Evolutionary conservation across 2,329 filamentous ascomycete genomes (phyloP).

Genomic region (Trichoderma gracile): DNA sequence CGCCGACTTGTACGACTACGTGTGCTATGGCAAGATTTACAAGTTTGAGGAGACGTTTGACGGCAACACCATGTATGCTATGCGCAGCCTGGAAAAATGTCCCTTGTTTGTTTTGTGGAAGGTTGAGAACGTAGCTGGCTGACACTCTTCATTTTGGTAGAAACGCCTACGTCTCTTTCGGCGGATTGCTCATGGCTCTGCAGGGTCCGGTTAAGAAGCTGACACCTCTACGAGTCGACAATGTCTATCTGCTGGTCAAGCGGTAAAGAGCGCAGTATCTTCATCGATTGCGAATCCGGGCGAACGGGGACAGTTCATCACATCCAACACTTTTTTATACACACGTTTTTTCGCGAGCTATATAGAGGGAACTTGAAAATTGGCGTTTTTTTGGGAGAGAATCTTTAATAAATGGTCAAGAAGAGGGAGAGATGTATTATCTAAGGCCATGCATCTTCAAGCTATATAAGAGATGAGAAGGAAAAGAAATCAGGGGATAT

Average conservation of each 20-base stretch:
- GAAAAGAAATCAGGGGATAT: not conserved
- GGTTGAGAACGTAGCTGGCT: not conserved
- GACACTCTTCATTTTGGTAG: constrained; percentile 55
- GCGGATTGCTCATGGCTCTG: constrained; percentile 84
- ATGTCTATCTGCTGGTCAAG: constrained; percentile 91
- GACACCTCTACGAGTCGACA: constrained; percentile 85
- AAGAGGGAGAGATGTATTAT: not conserved
- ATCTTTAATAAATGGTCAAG: not conserved
- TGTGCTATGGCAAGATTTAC: constrained; percentile 86
- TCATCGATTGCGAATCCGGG: not conserved
- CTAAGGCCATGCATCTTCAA: not conserved
- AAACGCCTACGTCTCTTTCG: constrained; percentile 92
- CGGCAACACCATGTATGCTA: constrained; percentile 78
- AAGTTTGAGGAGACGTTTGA: constrained; percentile 79
- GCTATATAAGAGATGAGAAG: not conserved
- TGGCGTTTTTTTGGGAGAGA: not conserved
- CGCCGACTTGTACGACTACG: constrained; percentile 83
- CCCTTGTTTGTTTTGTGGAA: not conserved
- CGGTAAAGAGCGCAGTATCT: constrained; percentile 40
- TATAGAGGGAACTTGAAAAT: not conserved
- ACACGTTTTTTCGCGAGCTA: not conserved
- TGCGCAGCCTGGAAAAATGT: constrained; percentile 22
- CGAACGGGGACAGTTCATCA: not conserved
- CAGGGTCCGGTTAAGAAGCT: constrained; percentile 96
- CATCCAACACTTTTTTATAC: not conserved